Evolutionary conservation across 2,329 filamentous ascomycete species (phyloP), one percentile per base, ranked within the genome.

Genomic region (Orbilia javanica): DNA sequence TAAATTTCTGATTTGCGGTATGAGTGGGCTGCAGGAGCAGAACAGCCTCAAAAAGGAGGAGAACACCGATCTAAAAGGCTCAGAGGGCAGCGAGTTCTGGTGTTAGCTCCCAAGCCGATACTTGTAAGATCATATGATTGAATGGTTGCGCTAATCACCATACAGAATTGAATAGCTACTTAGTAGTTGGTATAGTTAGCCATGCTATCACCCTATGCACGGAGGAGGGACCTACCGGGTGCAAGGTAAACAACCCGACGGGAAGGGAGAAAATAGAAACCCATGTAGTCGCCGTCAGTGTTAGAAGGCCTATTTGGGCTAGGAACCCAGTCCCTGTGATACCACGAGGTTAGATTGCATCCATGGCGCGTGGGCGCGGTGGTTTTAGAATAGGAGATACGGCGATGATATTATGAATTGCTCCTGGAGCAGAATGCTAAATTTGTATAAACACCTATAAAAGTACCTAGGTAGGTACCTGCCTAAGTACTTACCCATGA

Each of bases 1-100:
- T 81, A 44, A 84, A 84, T 85, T 97, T 97, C 85, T 97, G 92
- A 15, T 87, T 84, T 1, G 90, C 86, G 0, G 92, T 92, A 81
- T 92, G 89, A 0, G 95, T 97, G 1, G 95, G 96, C 84, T 99
- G 96, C 39, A 98, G 88, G 81, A 96, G 86, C 65, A 98, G 89
- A 80, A 94, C 89, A 69, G 91, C 91, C 86, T 97, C 91, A 18
- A 92, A 88, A 81, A 96, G 87, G 73, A 93, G 87, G 79, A 97
- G 87, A 74, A 97, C 84, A 60, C 90, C 94, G 72, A 91, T 80
- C 77, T 80, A 57, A 13, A 50, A 29, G 7, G 52, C 39, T 20
- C 22, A 46, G 2, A 29, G 8, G 7, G 13, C 20, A n/a, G 25
- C 31, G 15, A 5, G 27, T 36, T 20, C 36, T 39, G n/a, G 22